Evolutionary conservation across 2,329 filamentous ascomycete genomes (phyloP).

Genomic region (Alternaria sp.): DNA sequence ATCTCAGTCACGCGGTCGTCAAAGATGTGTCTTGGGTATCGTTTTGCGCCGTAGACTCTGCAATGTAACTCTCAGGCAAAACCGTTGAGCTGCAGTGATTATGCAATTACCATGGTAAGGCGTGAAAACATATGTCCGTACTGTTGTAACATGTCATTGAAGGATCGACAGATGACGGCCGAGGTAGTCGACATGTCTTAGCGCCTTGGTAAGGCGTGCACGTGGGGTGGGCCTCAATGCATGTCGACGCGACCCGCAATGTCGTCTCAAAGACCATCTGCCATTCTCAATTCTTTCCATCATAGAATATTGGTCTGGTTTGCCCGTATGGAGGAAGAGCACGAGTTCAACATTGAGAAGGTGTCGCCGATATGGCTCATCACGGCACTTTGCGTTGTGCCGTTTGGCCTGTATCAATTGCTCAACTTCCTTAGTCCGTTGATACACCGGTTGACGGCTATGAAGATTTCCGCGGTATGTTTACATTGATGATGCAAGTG

Average conservation of each 20-base stretch:
- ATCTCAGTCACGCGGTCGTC: neutral
- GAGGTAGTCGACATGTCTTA: slow-evolving; percentile 4
- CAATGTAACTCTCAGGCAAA: neutral
- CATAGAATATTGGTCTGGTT: neutral
- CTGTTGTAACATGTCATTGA: neutral
- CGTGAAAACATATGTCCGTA: neutral
- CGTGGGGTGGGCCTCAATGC: neutral
- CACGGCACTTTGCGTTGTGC: slow-evolving; percentile 31
- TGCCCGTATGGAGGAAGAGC: slow-evolving; percentile 13
- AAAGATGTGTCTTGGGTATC: neutral
- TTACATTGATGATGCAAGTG: neutral
- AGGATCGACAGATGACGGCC: neutral
- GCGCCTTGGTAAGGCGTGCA: slow-evolving; percentile 11
- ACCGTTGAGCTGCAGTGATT: neutral
- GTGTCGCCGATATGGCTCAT: slow-evolving; percentile 33
- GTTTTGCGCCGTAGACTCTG: neutral
- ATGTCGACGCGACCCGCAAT: neutral
- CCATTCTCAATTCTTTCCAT: neutral
- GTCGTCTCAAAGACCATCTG: neutral
- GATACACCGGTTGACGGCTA: slow-evolving; percentile 32
- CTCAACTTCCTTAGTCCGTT: slow-evolving; percentile 34
- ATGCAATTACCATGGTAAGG: neutral
- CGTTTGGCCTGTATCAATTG: slow-evolving; percentile 29
- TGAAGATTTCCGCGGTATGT: slow-evolving; percentile 48
- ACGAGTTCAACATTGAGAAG: slow-evolving; percentile 29